A percentile compares a stretch with the other conserved stretches of the same genome.
Evolutionary conservation across 208 protist genomes (phyloP).

Genomic region (Trichomonas gallinae): DNA sequence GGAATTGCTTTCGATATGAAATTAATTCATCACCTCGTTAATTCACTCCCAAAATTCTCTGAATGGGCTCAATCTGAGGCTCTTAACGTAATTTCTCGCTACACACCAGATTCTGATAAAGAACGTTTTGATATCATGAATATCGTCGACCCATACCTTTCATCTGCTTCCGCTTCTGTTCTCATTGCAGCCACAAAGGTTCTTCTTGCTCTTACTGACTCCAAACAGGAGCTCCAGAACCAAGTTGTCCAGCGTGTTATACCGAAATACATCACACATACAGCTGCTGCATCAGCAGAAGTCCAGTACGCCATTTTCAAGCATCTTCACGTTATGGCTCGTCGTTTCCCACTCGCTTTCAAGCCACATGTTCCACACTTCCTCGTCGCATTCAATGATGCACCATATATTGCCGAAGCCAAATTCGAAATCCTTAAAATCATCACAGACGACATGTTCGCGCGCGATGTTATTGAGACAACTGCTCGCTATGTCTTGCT

Average conservation of each 20-base stretch:
- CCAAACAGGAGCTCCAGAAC: neutral
- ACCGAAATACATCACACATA: neutral
- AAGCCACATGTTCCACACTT: neutral
- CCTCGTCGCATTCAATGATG: neutral
- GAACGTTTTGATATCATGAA: conserved; percentile 22
- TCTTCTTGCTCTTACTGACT: neutral
- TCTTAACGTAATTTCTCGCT: neutral
- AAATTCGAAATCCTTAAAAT: conserved; percentile 15
- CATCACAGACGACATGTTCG: neutral
- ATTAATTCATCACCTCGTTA: conserved; percentile 14
- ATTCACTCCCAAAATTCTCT: neutral
- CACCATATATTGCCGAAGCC: neutral
- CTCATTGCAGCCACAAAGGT: neutral
- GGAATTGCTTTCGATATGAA: neutral
- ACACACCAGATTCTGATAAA: neutral
- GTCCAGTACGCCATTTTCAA: neutral
- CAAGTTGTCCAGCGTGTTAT: neutral
- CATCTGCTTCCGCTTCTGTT: neutral
- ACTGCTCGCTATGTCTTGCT: neutral
- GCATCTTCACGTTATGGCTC: neutral
- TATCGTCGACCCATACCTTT: neutral
- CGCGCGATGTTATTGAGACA: neutral
- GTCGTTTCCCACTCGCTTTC: neutral
- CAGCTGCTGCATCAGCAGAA: neutral
- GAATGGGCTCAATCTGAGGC: conserved; percentile 12